Evolutionary conservation across 192 early-diverging fungal genomes (phyloP).

Genomic region (Glomus cerebriforme): DNA sequence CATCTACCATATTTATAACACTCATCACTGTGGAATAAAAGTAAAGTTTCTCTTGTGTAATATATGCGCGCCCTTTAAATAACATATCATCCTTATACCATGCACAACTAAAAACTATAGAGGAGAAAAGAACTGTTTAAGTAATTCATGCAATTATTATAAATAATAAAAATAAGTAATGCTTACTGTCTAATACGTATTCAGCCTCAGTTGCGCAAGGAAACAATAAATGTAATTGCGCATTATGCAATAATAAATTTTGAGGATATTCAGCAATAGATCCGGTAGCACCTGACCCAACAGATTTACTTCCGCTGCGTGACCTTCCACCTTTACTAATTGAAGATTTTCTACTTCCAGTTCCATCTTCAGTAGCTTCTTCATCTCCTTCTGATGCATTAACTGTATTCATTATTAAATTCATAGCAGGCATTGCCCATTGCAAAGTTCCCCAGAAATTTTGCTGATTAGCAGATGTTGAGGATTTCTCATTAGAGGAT

Average conservation of each 20-base stretch:
- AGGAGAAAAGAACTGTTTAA: slow-evolving; percentile 39
- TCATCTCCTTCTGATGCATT: slow-evolving; percentile 10
- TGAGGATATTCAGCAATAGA: slow-evolving; percentile 13
- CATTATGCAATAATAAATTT: slow-evolving; percentile 5
- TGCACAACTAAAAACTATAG: slow-evolving; percentile 33
- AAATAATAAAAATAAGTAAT: background rate
- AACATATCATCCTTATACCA: slow-evolving; percentile 36
- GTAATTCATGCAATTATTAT: background rate
- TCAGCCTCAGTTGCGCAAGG: slow-evolving; percentile 24
- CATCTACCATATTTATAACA: slow-evolving; percentile 56
- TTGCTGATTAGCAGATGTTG: background rate
- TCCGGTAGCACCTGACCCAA: slow-evolving; percentile 8
- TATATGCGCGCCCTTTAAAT: slow-evolving; percentile 53
- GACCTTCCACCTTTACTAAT: slow-evolving; percentile 2
- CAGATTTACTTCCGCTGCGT: background rate
- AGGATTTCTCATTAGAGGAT: background rate
- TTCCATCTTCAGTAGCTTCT: background rate
- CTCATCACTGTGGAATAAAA: slow-evolving; percentile 67
- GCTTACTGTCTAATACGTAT: slow-evolving; percentile 40
- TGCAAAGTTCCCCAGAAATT: slow-evolving; percentile 27
- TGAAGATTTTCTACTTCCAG: background rate
- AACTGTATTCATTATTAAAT: slow-evolving; percentile 16
- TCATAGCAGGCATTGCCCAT: slow-evolving; percentile 20
- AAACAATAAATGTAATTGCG: slow-evolving; percentile 34
- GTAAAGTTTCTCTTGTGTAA: slow-evolving; percentile 63